A percentile compares a stretch with the other conserved stretches of the same genome.
phyloP scores from a whole-genome alignment of 2,329 filamentous ascomycete genomes.

The Myriangium duriaei region DNA sequence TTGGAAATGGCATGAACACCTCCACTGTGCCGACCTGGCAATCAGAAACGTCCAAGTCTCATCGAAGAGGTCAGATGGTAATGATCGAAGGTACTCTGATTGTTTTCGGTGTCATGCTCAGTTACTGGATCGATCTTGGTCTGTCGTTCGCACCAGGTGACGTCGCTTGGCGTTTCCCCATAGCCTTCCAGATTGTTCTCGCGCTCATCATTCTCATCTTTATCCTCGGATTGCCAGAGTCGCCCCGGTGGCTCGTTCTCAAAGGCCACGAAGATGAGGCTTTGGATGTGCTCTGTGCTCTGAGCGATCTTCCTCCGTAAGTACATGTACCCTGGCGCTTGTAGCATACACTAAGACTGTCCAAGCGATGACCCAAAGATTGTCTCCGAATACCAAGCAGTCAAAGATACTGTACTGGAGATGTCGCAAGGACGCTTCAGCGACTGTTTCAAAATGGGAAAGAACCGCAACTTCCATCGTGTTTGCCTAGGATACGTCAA shows the following conservation, averaged over 20 bases:
- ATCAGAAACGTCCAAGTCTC: slow-evolving; percentile 38
- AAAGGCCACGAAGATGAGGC: slow-evolving; percentile 43
- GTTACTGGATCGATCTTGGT: slow-evolving; percentile 38
- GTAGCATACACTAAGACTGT: too few species aligned
- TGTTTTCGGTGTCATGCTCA: slow-evolving; percentile 36
- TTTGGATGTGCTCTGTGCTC: slow-evolving; percentile 33
- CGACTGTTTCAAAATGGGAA: slow-evolving; percentile 20
- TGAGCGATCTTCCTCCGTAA: slow-evolving; percentile 29
- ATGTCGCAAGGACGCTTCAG: slow-evolving; percentile 22
- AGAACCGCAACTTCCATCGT: slow-evolving; percentile 24
- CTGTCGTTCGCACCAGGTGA: slow-evolving; percentile 24
- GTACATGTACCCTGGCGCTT: too few species aligned
- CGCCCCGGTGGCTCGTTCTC: slow-evolving; percentile 44
- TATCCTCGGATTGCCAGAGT: slow-evolving; percentile 40
- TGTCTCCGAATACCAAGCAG: slow-evolving; percentile 36
- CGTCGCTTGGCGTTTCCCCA: slow-evolving; percentile 40
- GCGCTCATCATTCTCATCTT: slow-evolving; percentile 36
- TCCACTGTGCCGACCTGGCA: slow-evolving; percentile 42
- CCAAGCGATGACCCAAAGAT: slow-evolving; percentile 30
- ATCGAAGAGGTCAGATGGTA: slow-evolving; percentile 38
- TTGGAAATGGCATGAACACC: slow-evolving; percentile 42
- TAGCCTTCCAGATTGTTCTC: slow-evolving; percentile 44
- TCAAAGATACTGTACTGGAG: slow-evolving; percentile 42
- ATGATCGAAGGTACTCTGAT: slow-evolving; percentile 43
- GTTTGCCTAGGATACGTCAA: slow-evolving; percentile 23